phyloP scores from a whole-genome alignment of 2,329 filamentous ascomycete species.

The Pseudocercospora pini-densiflorae region DNA sequence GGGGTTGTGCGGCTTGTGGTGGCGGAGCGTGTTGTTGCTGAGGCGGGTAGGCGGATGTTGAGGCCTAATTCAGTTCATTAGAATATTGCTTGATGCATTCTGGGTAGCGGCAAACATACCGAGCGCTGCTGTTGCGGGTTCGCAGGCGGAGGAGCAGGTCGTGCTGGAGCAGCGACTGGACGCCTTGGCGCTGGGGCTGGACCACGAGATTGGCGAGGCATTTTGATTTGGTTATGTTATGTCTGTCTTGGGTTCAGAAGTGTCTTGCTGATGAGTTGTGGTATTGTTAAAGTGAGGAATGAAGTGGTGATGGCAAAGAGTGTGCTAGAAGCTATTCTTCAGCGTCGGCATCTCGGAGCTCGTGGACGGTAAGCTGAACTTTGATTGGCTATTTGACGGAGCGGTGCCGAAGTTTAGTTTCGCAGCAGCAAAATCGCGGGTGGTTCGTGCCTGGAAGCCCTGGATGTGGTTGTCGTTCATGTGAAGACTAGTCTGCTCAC shows the following conservation, averaged over 20 bases:
- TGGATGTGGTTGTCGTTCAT: neutral
- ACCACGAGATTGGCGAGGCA: constrained; percentile 56
- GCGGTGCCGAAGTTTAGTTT: constrained; percentile 8
- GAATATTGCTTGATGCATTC: no score
- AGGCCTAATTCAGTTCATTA: constrained; percentile 40
- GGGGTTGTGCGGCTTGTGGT: constrained; percentile 46
- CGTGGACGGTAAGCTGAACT: constrained; percentile 3
- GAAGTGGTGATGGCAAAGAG: constrained; percentile 20
- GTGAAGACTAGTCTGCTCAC: neutral
- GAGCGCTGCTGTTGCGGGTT: constrained; percentile 59
- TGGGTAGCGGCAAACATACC: neutral
- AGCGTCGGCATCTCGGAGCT: constrained; percentile 4
- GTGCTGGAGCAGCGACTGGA: constrained; percentile 45
- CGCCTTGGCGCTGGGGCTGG: constrained; percentile 50
- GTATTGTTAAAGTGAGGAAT: constrained; percentile 3
- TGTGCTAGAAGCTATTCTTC: constrained; percentile 6
- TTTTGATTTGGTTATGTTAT: constrained; percentile 32
- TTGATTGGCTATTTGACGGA: constrained; percentile 5
- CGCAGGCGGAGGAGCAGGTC: constrained; percentile 62
- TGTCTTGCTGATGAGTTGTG: constrained; percentile 6
- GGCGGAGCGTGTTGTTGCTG: constrained; percentile 54
- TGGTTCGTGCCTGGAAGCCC: neutral
- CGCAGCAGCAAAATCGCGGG: neutral
- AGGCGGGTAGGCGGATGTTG: constrained; percentile 52
- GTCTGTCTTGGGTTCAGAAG: constrained; percentile 10